Evolutionary conservation across 306 rosid species (phyloP).

Genomic region (Malus orientalis): DNA sequence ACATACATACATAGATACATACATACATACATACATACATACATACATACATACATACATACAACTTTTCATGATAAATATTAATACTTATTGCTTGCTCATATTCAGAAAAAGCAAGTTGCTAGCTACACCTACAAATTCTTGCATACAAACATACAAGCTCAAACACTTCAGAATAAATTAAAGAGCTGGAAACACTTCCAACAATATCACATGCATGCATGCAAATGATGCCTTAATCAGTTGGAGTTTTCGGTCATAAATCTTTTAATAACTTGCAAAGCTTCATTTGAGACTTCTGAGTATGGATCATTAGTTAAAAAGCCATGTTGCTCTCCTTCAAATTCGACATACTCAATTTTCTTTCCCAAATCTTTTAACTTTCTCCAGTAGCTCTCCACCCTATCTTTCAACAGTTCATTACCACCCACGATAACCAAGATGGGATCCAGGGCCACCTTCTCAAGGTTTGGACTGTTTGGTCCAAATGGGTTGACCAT

Average conservation of each 20-base stretch:
- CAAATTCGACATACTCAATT: slow-evolving; percentile 59
- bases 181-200: background rate
- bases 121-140: background rate
- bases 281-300: slow-evolving; percentile 25
- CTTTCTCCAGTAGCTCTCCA: slow-evolving; percentile 38
- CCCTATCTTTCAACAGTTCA: slow-evolving; percentile 81
- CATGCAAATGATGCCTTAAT: background rate
- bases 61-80: background rate
- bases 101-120: background rate
- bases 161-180: background rate
- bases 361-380: slow-evolving; percentile 50
- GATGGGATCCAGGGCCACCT: slow-evolving; percentile 48
- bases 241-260: slow-evolving; percentile 36
- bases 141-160: background rate
- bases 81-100: background rate
- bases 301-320: slow-evolving; percentile 63
- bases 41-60: too few relatives aligned
- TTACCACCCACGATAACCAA: slow-evolving; percentile 62
- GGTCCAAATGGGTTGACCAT: slow-evolving; percentile 74
- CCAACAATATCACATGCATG: background rate
- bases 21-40: too few relatives aligned
- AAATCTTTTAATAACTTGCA: slow-evolving; percentile 47
- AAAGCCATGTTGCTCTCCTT: slow-evolving; percentile 73
- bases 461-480: slow-evolving; percentile 33
- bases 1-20: too few relatives aligned